Evolutionary conservation across 116 monocot genomes (phyloP).

Genomic region (Trichopus zeylanicus): DNA sequence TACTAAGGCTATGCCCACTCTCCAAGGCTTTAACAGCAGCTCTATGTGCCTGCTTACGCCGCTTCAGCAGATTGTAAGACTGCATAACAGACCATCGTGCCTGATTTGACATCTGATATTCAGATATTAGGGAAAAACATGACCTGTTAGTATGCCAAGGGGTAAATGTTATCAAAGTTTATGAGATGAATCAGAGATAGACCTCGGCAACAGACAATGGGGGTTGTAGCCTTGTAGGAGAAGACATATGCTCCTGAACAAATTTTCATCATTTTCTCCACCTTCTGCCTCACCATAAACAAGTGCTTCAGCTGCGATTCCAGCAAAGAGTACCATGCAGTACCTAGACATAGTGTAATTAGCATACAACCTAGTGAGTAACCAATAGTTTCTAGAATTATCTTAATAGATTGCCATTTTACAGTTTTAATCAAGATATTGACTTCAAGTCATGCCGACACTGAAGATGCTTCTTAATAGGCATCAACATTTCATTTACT

Average conservation of each 20-base stretch:
- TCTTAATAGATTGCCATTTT: too few relatives aligned
- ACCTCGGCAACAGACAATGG: conserved; percentile 75
- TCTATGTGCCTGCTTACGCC: conserved; percentile 63
- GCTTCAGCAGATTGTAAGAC: conserved; percentile 90
- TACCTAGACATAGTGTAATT: conserved; percentile 37
- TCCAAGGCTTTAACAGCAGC: conserved; percentile 89
- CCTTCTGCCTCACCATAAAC: conserved; percentile 97
- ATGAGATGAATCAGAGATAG: neutral
- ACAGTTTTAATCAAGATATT: too few relatives aligned
- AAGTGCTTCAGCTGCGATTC: conserved; percentile 94
- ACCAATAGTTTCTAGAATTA: neutral
- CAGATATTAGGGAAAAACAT: neutral
- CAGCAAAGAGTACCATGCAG: conserved; percentile 94
- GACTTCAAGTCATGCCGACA: too few relatives aligned
- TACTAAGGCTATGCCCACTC: conserved; percentile 62
- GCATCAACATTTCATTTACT: too few relatives aligned
- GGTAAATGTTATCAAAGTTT: neutral
- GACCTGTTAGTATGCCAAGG: neutral
- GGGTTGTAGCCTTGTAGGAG: conserved; percentile 66
- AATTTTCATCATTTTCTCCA: conserved; percentile 96
- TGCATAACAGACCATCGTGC: conserved; percentile 91
- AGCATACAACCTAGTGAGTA: neutral
- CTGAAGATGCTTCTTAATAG: too few relatives aligned
- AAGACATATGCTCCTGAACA: conserved; percentile 76
- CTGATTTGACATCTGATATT: conserved; percentile 82